A percentile compares a stretch with the other conserved stretches of the same genome.
These are phyloP conservation scores for Myriangium duriaei DNA, from an alignment of 2,329 filamentous ascomycete species.

Conservation along the genomic window DNA sequence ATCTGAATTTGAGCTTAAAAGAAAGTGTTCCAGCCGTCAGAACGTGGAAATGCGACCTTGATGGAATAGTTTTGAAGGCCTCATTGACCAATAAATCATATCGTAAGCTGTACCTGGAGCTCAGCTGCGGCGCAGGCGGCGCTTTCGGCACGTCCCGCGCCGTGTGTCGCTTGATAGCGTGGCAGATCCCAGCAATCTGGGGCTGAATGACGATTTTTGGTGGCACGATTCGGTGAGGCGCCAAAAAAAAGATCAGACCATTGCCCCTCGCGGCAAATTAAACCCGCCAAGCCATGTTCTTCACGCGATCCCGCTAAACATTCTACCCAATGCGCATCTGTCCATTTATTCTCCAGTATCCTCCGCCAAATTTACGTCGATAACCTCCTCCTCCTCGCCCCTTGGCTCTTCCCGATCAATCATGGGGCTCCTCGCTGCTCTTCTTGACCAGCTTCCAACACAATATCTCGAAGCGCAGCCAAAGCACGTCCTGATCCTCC, in stretches of 20 bases:
- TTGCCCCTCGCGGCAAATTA: not conserved
- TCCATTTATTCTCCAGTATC: no score
- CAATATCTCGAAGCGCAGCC: slow-evolving; percentile 5
- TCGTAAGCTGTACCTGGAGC: no score
- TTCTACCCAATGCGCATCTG: not conserved
- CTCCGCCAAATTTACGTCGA: not conserved
- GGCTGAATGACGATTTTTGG: not conserved
- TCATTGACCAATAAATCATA: no score
- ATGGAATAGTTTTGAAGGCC: no score
- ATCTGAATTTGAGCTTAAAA: no score
- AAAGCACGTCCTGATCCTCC: slow-evolving; percentile 32
- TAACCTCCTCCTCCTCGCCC: not conserved
- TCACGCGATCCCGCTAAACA: not conserved
- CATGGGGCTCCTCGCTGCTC: slow-evolving; percentile 8
- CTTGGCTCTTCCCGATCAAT: not conserved
- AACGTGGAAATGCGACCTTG: no score
- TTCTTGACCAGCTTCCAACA: not conserved
- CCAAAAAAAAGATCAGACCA: not conserved
- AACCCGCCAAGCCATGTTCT: not conserved
- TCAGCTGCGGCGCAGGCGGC: no score
- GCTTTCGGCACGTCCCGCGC: not conserved
- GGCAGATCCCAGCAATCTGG: not conserved
- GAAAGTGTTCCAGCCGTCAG: no score
- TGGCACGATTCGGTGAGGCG: not conserved
- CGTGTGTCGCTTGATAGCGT: not conserved